Evolutionary conservation across 345 rosid genomes (phyloP).

Genomic region (Pistacia atlantica): DNA sequence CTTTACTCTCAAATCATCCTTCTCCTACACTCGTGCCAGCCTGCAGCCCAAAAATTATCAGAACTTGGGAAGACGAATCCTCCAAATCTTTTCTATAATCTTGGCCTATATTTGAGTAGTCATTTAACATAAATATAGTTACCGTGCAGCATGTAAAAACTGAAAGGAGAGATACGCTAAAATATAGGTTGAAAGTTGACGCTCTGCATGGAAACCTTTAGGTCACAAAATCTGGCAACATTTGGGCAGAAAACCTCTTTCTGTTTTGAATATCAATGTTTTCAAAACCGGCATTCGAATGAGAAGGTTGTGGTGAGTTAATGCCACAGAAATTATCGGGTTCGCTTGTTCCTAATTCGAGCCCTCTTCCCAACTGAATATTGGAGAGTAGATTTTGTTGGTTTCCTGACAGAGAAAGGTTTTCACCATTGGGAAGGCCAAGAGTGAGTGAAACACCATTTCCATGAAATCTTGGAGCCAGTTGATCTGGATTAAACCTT

Average conservation of each 20-base stretch:
- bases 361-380: constrained; percentile 46
- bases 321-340: constrained; percentile 35
- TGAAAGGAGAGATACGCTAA: not conserved
- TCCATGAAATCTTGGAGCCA: constrained; percentile 40
- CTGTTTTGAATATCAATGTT: constrained; percentile 46
- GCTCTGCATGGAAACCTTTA: constrained; percentile 13
- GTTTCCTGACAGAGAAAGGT: constrained; percentile 38
- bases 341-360: constrained; percentile 37
- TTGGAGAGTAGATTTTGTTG: constrained; percentile 42
- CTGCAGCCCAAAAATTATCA: too few species aligned
- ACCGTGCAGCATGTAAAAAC: constrained; percentile 1
- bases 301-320: constrained; percentile 36
- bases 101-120: not conserved
- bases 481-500: constrained; percentile 48
- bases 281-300: constrained; percentile 38
- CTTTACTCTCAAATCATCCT: not conserved
- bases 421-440: constrained; percentile 59
- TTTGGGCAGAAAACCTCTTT: constrained; percentile 55
- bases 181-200: not conserved
- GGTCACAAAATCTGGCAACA: constrained; percentile 57
- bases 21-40: not conserved
- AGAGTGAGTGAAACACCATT: constrained; percentile 67
- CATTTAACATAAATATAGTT: not conserved
- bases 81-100: not conserved
- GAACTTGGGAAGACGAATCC: not conserved